Conservation (phyloP, 352 stramenopile species). For the Globisporangium canariense region DNA sequence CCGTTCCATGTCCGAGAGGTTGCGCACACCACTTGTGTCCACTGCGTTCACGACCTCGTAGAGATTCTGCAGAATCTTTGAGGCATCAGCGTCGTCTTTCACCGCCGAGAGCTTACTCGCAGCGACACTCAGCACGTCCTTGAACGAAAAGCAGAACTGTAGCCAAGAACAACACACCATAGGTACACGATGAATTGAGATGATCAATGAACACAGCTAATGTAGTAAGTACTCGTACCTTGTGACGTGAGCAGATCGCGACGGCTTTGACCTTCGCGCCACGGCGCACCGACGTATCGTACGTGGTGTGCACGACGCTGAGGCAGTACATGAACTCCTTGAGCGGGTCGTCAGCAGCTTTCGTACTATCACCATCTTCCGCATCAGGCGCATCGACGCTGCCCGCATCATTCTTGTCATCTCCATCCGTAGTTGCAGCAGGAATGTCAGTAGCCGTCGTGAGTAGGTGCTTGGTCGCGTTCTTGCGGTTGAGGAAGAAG, state of each 20-base stretch:
- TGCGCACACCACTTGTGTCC: slow-evolving; percentile 52
- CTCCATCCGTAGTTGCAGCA: not conserved
- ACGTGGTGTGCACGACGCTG: slow-evolving; percentile 80
- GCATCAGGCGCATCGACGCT: not conserved
- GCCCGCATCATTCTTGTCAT: not conserved
- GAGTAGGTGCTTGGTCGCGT: slow-evolving; percentile 13
- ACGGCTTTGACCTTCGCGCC: slow-evolving; percentile 82
- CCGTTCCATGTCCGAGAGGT: slow-evolving; percentile 70
- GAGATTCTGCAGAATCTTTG: slow-evolving; percentile 51
- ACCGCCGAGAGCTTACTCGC: slow-evolving; percentile 61
- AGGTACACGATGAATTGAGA: not conserved
- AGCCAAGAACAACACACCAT: slow-evolving; percentile 18
- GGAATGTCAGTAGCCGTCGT: not conserved
- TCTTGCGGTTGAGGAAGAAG: slow-evolving; percentile 85
- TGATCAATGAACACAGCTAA: not conserved
- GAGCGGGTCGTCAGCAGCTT: slow-evolving; percentile 34
- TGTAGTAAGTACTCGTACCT: slow-evolving; percentile 25
- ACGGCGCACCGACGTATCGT: slow-evolving; percentile 66
- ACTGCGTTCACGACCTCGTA: slow-evolving; percentile 73
- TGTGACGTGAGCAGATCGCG: slow-evolving; percentile 76
- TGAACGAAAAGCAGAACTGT: slow-evolving; percentile 69
- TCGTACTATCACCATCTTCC: slow-evolving; percentile 3
- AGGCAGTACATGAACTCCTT: slow-evolving; percentile 86
- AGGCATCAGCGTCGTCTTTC: slow-evolving; percentile 38
- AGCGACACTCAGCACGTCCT: slow-evolving; percentile 69